Percentiles rank a stretch among this genome's conserved stretches.
Conservation (phyloP, 1,284 basidiomycete species). For the Heliocybe sulcata region DNA sequence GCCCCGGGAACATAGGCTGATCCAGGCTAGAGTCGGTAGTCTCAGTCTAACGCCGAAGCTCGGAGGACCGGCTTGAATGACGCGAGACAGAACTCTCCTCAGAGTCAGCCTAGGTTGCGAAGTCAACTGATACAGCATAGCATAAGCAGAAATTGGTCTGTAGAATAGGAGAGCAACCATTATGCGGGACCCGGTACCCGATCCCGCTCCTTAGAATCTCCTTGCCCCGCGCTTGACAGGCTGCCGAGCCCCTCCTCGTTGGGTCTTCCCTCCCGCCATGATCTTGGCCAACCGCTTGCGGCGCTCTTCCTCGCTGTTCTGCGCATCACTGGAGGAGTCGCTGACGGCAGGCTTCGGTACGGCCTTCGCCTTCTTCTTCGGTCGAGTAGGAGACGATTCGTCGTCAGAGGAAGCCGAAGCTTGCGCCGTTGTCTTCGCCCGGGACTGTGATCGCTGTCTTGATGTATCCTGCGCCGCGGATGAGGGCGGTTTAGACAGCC, state of each 20-base stretch:
- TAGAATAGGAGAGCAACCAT: too few species aligned
- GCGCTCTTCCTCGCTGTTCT: constrained; percentile 48
- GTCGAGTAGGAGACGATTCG: constrained; percentile 37
- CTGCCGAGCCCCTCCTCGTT: constrained; percentile 52
- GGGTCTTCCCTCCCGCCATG: constrained; percentile 22
- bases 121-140: too few species aligned
- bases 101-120: too few species aligned
- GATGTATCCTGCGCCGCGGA: too few species aligned
- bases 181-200: not conserved
- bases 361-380: constrained; percentile 40
- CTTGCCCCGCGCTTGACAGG: constrained; percentile 68
- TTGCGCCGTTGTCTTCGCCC: constrained; percentile 2
- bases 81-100: too few species aligned
- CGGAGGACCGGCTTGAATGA: too few species aligned
- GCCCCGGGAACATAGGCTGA: too few species aligned
- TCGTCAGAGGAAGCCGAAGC: constrained; percentile 25
- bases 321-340: constrained; percentile 30
- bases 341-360: constrained; percentile 9
- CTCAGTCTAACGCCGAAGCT: too few species aligned
- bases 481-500: too few species aligned
- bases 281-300: constrained; percentile 30
- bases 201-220: constrained; percentile 42
- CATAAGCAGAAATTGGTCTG: too few species aligned
- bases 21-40: too few species aligned
- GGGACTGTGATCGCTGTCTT: not conserved